phyloP scores from a whole-genome alignment of 345 rosid species.

The Rhizophora apiculata region DNA sequence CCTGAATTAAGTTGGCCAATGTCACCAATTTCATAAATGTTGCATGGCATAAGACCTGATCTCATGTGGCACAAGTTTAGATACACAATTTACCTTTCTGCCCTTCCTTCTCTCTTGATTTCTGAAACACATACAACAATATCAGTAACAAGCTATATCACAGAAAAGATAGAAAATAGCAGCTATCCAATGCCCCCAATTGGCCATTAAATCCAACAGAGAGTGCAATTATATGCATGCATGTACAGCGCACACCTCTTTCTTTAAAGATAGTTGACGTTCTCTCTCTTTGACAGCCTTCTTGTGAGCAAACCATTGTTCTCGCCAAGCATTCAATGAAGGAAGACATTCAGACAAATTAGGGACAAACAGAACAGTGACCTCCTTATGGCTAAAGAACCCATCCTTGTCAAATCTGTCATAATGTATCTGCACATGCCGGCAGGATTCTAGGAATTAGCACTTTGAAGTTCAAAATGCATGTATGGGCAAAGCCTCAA shows the following conservation, averaged over 20 bases:
- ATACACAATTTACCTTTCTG: conserved; percentile 46
- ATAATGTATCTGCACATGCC: conserved; percentile 74
- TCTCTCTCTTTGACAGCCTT: conserved; percentile 68
- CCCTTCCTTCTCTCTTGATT: conserved; percentile 48
- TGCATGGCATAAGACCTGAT: conserved; percentile 7
- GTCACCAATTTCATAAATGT: conserved; percentile 7
- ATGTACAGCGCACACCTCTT: conserved; percentile 33
- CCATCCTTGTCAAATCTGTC: conserved; percentile 88
- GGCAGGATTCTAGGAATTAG: conserved; percentile 9
- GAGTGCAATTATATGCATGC: background rate
- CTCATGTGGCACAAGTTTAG: conserved; percentile 2
- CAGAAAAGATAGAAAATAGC: background rate
- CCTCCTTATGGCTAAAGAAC: conserved; percentile 76
- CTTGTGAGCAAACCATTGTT: conserved; percentile 79
- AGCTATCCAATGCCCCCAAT: too few species aligned
- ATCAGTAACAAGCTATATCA: conserved; percentile 7
- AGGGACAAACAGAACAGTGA: conserved; percentile 86
- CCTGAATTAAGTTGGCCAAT: conserved; percentile 23
- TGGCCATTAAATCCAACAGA: background rate
- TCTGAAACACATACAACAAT: conserved; percentile 37
- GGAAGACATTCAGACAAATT: conserved; percentile 91
- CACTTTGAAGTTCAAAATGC: conserved; percentile 3
- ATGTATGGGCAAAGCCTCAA: background rate
- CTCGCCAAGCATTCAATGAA: conserved; percentile 68
- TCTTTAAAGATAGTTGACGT: conserved; percentile 44